Evolutionary conservation across 208 protist genomes (phyloP), one percentile per base, ranked within the genome.

Genomic region (Strigomonas galati): DNA sequence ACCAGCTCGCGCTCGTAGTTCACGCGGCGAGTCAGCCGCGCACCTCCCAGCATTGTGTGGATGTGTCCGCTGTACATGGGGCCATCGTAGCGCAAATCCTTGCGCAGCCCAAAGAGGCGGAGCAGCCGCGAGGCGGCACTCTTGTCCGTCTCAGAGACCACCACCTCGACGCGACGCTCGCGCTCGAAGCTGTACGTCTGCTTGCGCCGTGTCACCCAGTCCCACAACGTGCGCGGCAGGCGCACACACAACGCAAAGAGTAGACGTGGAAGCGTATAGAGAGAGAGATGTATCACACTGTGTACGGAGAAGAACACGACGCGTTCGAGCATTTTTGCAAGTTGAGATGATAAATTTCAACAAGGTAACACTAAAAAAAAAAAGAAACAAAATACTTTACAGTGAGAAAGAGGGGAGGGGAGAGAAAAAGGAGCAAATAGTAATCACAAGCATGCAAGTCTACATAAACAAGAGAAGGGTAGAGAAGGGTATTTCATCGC

Each of bases 11-110:
- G 61, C 35, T 44, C 24, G 46, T 74, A 82, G 5, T 12, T 6
- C 3, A 75, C 69, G 14, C 56, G 56, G 26, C 27, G 6, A 0
- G 35, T 7, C 0, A 66, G 65, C 24, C 72, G 71, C 2, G 55
- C 35, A 3, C 28, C 32, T 0, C 56, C 67, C 6, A 82, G 64
- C 28, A 82, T 59, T 10, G 77, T 82, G 40, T 79, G 72, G 12
- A 82, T 40, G 61, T 79, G 72, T 6, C 77, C 72, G 35, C 23
- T 63, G 69, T 82, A 82, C 62, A 82, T 60, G 5, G 77, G 77
- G n/a, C 61, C 72, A n/a, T 40, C 32, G 57, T 79, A 82, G 32
- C 62, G 35, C 28, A 67, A 62, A 4, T 57, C 19, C 28, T 57
- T 30, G 14, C 10, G 15, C 32, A 81, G 21, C 6, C 76, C 76